These are phyloP conservation scores for Fusarium multiceps DNA, from an alignment of 2,329 filamentous ascomycete genomes.

Conservation along the genomic window DNA sequence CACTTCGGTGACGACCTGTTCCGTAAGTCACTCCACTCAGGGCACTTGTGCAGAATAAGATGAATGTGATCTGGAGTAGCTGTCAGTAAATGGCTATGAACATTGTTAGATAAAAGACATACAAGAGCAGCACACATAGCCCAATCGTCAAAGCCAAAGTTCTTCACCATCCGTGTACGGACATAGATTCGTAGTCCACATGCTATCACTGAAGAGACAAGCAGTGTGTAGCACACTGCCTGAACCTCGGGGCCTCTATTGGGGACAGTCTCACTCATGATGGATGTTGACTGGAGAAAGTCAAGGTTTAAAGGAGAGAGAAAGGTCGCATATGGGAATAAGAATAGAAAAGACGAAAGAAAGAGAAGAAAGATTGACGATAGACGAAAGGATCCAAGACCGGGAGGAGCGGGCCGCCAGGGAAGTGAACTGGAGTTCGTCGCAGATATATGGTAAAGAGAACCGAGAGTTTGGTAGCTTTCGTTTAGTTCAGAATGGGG, in stretches of 20 bases:
- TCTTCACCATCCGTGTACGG: constrained; percentile 50
- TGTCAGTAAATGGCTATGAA: no score
- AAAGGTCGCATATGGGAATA: constrained; percentile 11
- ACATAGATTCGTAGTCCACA: constrained; percentile 51
- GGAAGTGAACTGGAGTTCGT: constrained; percentile 26
- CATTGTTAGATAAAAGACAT: background rate
- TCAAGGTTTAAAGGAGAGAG: background rate
- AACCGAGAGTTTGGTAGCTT: constrained; percentile 10
- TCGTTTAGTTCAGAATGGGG: background rate
- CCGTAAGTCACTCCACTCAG: constrained; percentile 54
- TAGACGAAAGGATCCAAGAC: constrained; percentile 27
- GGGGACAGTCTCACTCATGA: constrained; percentile 42
- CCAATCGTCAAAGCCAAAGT: constrained; percentile 55
- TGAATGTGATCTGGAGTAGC: constrained; percentile 50
- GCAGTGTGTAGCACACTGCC: constrained; percentile 48
- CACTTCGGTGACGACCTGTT: constrained; percentile 53
- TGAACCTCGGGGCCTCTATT: constrained; percentile 52
- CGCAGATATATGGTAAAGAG: constrained; percentile 28
- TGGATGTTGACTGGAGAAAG: constrained; percentile 9
- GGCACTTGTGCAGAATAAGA: constrained; percentile 51
- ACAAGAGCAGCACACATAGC: constrained; percentile 53
- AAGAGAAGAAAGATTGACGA: constrained; percentile 15
- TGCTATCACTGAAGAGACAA: constrained; percentile 45
- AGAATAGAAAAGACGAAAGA: background rate
- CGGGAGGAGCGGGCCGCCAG: constrained; percentile 27